Conservation (phyloP, 495 filamentous ascomycete genomes). For the Hypoxylon lienhwacheense region DNA sequence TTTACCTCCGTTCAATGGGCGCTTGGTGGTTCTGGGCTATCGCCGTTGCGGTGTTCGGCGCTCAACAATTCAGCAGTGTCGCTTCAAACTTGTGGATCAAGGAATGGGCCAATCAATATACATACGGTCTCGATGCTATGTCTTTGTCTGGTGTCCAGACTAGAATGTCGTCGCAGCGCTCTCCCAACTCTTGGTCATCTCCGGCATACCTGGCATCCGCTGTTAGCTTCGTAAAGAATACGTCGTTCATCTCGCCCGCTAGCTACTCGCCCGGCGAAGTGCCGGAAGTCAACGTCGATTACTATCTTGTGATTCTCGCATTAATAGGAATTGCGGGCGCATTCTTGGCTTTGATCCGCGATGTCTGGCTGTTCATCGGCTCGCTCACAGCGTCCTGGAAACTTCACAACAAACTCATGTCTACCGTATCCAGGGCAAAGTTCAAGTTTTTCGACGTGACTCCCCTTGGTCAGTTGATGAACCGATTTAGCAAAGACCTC, state of each 20-base stretch:
- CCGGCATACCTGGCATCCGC: slow-evolving; percentile 42
- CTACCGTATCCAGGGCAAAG: slow-evolving; percentile 79
- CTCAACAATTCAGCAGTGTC: slow-evolving; percentile 81
- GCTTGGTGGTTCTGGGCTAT: slow-evolving; percentile 90
- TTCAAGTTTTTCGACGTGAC: slow-evolving; percentile 99
- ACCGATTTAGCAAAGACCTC: slow-evolving; percentile 96
- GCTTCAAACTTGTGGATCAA: slow-evolving; percentile 92
- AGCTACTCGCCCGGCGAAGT: slow-evolving; percentile 37
- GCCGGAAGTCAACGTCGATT: slow-evolving; percentile 70
- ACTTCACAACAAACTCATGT: slow-evolving; percentile 79
- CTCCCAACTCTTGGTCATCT: slow-evolving; percentile 27
- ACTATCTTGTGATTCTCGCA: slow-evolving; percentile 84
- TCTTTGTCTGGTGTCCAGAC: slow-evolving; percentile 29
- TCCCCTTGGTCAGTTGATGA: slow-evolving; percentile 95
- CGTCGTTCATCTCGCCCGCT: slow-evolving; percentile 30
- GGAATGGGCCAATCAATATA: slow-evolving; percentile 72
- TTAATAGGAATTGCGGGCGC: slow-evolving; percentile 75
- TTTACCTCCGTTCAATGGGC: slow-evolving; percentile 90
- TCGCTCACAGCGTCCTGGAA: slow-evolving; percentile 85
- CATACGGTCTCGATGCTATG: slow-evolving; percentile 38
- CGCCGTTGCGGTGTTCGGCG: slow-evolving; percentile 69
- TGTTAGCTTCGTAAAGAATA: slow-evolving; percentile 38
- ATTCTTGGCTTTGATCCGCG: slow-evolving; percentile 71
- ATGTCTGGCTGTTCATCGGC: slow-evolving; percentile 88
- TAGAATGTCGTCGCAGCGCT: slow-evolving; percentile 43